Conservation (phyloP, 306 rosid species). For the Vigna mungo region DNA sequence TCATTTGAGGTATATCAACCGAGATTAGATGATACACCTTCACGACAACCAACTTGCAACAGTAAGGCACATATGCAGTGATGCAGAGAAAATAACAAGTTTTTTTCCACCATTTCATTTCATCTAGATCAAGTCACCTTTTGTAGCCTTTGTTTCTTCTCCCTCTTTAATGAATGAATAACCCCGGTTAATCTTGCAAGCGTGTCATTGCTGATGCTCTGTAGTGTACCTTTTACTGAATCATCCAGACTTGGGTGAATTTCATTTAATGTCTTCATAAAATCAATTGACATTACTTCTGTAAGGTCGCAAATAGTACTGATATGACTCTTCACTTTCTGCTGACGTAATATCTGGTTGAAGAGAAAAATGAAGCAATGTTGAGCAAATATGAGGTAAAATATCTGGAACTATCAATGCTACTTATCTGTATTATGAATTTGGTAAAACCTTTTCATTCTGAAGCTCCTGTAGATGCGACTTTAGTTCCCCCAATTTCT, state of each 20-base stretch:
- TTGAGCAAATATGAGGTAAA: constrained; percentile 7
- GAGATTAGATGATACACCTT: background rate
- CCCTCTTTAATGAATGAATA: constrained; percentile 69
- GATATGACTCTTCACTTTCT: constrained; percentile 67
- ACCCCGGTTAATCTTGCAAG: constrained; percentile 78
- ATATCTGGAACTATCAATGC: constrained; percentile 6
- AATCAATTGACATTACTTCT: constrained; percentile 74
- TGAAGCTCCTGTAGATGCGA: constrained; percentile 83
- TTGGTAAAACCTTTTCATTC: constrained; percentile 69
- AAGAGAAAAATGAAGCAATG: constrained; percentile 26
- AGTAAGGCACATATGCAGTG: constrained; percentile 8
- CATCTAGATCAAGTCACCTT: constrained; percentile 64
- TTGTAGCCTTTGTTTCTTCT: constrained; percentile 71
- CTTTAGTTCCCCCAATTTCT: constrained; percentile 76
- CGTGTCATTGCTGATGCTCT: constrained; percentile 84
- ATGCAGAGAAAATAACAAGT: constrained; percentile 20
- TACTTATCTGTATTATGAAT: constrained; percentile 34
- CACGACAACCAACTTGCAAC: constrained; percentile 2
- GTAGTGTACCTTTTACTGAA: constrained; percentile 51
- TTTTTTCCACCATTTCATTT: constrained; percentile 4
- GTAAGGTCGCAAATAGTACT: constrained; percentile 67
- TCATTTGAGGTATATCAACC: constrained; percentile 23
- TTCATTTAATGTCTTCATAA: constrained; percentile 59
- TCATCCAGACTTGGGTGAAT: constrained; percentile 80
- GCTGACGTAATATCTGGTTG: constrained; percentile 73